Evolutionary conservation across 2,329 filamentous ascomycete species (phyloP), one percentile per base, ranked within the genome.

Genomic region (Laburnicola sp.): DNA sequence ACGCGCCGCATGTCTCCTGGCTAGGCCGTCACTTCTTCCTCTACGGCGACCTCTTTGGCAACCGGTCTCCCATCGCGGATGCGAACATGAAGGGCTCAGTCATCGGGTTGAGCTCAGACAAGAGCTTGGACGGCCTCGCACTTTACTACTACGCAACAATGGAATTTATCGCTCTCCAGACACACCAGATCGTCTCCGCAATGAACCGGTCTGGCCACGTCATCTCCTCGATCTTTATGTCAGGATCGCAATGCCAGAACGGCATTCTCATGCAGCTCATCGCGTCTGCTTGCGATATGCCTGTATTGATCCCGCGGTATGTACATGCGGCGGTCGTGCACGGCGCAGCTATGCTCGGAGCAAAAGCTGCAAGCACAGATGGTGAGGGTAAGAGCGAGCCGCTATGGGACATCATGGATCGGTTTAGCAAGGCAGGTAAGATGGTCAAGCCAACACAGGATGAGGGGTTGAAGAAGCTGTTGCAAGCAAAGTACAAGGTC

Each of bases 101-200:
- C 57, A 86, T 97, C 56, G 94, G 94, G 16, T 79, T 99, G 52
- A 89, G 86, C 68, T 89, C 85, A 62, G 93, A 97, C 76, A 92
- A 89, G 74, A 89, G 85, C 63, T 82, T 94, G 42, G 90, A 96
- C 68, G 88, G 90, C 45, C 84, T 99, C 45, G 92, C 93, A 0
- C 78, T 97, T 22, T 87, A 92, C 76, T 99, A 99, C 78, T 97
- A 97, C 69, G 90, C 85, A 23, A 95, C 93, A 3, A 91, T 99
- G 84, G 94, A 99, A 76, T 97, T 97, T 75, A 97, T 99, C 65
- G 92, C 94, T 27, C 83, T 97, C 73, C 94, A 99, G 75, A 99
- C 94, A 0, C 86, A 89, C 51, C 94, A 99, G 74, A 99, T 99
- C 65, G 83, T 99, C 58, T 88, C 95, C 66, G 83, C 88, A 31